Evolutionary conservation across 1,284 basidiomycete species (phyloP).

Genomic region (Cryptococcus maquisensis): DNA sequence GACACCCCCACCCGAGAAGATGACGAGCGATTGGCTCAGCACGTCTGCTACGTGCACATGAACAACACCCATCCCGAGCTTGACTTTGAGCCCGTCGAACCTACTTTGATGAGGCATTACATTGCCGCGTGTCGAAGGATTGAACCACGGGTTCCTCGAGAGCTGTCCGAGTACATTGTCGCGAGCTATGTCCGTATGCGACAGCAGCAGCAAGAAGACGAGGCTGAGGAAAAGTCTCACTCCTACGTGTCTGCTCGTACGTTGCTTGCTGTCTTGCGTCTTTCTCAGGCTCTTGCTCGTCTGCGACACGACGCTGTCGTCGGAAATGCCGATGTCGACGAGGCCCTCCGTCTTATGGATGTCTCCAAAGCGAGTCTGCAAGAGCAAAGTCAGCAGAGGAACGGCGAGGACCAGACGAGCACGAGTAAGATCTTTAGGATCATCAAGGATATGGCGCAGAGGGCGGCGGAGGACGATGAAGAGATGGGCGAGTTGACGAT

Average conservation of each 20-base stretch:
- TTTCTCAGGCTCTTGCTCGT: slow-evolving; percentile 90
- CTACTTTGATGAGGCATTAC: slow-evolving; percentile 88
- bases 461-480: slow-evolving; percentile 59
- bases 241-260: slow-evolving; percentile 97
- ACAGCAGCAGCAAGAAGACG: slow-evolving; percentile 86
- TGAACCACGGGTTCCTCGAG: slow-evolving; percentile 78
- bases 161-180: slow-evolving; percentile 89
- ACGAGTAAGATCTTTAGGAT: slow-evolving; percentile 81
- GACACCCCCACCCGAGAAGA: slow-evolving; percentile 93
- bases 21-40: slow-evolving; percentile 92
- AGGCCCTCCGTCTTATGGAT: slow-evolving; percentile 94
- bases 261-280: slow-evolving; percentile 86
- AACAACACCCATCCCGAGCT: slow-evolving; percentile 81
- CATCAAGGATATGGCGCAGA: slow-evolving; percentile 74
- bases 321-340: slow-evolving; percentile 84
- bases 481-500: slow-evolving; percentile 62
- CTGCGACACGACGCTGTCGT: slow-evolving; percentile 79
- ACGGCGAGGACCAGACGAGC: slow-evolving; percentile 65
- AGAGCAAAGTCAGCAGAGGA: slow-evolving; percentile 60
- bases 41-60: slow-evolving; percentile 99
- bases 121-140: slow-evolving; percentile 88
- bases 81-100: slow-evolving; percentile 71
- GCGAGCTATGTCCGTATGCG: slow-evolving; percentile 93
- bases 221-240: slow-evolving; percentile 80
- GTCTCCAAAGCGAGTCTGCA: slow-evolving; percentile 86